Evolutionary conservation across 129 eudicot genomes (phyloP).

Genomic region (Escallonia herrerae): DNA sequence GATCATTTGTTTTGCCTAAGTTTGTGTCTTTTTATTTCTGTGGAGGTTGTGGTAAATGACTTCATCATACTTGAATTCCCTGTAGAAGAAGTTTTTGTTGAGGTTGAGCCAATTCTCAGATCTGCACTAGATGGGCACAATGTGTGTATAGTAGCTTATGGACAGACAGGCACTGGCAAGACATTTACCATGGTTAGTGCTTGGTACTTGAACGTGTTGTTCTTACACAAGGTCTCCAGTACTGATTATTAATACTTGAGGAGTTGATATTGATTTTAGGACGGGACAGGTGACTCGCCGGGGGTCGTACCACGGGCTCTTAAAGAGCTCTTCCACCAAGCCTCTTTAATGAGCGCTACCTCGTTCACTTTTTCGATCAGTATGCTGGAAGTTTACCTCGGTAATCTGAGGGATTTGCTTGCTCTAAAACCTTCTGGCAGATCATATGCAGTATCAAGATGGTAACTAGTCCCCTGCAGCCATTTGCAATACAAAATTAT

Average conservation of each 20-base stretch:
- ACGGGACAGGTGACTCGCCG: slow-evolving; percentile 49
- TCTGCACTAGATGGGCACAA: slow-evolving; percentile 76
- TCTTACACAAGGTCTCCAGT: not conserved
- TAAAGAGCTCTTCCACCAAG: slow-evolving; percentile 41
- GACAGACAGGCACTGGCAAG: slow-evolving; percentile 83
- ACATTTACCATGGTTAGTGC: slow-evolving; percentile 62
- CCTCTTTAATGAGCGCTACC: slow-evolving; percentile 36
- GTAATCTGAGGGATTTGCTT: slow-evolving; percentile 59
- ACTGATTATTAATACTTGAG: not conserved
- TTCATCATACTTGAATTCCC: slow-evolving; percentile 1
- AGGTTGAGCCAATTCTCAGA: slow-evolving; percentile 70
- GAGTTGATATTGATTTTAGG: slow-evolving; percentile 23
- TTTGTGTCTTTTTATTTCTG: slow-evolving; percentile 7
- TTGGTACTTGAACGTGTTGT: not conserved
- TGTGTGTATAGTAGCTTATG: slow-evolving; percentile 69
- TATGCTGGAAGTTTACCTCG: slow-evolving; percentile 80
- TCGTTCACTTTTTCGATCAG: slow-evolving; percentile 45
- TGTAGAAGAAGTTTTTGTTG: slow-evolving; percentile 61
- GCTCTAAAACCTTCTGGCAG: slow-evolving; percentile 40
- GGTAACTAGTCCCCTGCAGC: slow-evolving; percentile 15
- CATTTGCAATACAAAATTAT: no score
- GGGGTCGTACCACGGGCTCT: slow-evolving; percentile 67
- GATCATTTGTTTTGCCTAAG: slow-evolving; percentile 2
- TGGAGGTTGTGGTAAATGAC: not conserved
- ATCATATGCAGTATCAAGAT: slow-evolving; percentile 21